Evolutionary conservation across 2,329 filamentous ascomycete species (phyloP).

Genomic region (Cytospora piceae): DNA sequence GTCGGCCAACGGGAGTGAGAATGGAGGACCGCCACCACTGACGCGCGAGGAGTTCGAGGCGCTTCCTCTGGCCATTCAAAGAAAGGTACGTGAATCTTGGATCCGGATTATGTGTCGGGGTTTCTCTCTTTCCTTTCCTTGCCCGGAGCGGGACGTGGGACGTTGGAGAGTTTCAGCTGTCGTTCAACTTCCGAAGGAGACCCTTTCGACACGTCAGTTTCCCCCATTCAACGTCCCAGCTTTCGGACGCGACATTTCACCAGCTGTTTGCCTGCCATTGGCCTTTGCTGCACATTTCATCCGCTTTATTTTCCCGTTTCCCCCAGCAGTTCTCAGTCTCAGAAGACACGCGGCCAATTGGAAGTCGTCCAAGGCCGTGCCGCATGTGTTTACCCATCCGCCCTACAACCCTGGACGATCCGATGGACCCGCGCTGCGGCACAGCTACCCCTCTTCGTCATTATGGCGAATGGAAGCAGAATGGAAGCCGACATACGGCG

Average conservation of each 20-base stretch:
- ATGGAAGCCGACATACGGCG: slow-evolving; percentile 1
- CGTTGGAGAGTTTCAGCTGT: slow-evolving; percentile 8
- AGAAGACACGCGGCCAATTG: slow-evolving; percentile 15
- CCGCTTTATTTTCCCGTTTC: not conserved
- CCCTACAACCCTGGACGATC: slow-evolving; percentile 10
- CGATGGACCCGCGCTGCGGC: slow-evolving; percentile 12
- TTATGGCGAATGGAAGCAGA: not conserved
- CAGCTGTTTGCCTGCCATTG: not conserved
- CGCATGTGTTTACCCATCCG: slow-evolving; percentile 20
- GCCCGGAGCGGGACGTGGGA: not conserved
- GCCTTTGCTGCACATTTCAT: not conserved
- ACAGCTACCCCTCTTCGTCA: not conserved
- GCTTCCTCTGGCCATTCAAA: slow-evolving; percentile 52
- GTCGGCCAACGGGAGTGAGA: slow-evolving; percentile 12
- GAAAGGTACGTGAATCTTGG: slow-evolving; percentile 49
- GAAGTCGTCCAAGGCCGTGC: slow-evolving; percentile 9
- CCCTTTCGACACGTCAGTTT: not conserved
- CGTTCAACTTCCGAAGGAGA: not conserved
- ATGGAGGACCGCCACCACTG: slow-evolving; percentile 32
- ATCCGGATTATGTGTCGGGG: not conserved
- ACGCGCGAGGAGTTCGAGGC: slow-evolving; percentile 55
- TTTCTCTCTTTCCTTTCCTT: not conserved
- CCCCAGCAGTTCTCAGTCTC: slow-evolving; percentile 4
- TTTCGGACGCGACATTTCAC: not conserved
- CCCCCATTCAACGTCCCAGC: not conserved